Conservation (phyloP, 768 basidiomycete species). For the Mycena vulgaris region DNA sequence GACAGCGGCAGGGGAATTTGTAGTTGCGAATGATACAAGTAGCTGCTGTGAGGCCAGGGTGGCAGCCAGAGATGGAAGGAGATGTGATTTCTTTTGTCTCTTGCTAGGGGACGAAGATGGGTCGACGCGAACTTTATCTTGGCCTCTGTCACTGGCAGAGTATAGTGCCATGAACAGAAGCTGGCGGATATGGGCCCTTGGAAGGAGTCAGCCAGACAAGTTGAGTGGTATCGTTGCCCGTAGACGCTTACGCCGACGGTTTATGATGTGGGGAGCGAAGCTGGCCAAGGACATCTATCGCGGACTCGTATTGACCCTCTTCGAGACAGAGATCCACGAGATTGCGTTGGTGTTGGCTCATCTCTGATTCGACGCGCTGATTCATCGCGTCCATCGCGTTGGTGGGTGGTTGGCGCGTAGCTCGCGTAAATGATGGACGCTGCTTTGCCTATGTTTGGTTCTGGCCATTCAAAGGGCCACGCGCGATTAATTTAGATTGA, state of each 20-base stretch:
- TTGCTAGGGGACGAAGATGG: conserved; percentile 65
- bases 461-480: no score
- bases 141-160: conserved; percentile 54
- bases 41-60: conserved; percentile 67
- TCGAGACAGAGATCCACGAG: conserved; percentile 83
- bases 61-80: conserved; percentile 61
- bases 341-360: conserved; percentile 64
- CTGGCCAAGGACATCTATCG: conserved; percentile 73
- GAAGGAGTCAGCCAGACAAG: conserved; percentile 24
- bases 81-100: conserved; percentile 55
- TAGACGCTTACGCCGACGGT: conserved; percentile 68
- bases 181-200: conserved; percentile 76
- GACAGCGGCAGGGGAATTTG: conserved; percentile 69
- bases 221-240: conserved; percentile 2
- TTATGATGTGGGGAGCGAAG: conserved; percentile 70
- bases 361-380: conserved; percentile 55
- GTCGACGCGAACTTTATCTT: conserved; percentile 42
- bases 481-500: no score
- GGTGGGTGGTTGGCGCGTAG: not conserved
- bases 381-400: not conserved
- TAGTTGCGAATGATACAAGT: conserved; percentile 68
- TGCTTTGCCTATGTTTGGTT: no score
- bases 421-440: not conserved
- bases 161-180: conserved; percentile 81
- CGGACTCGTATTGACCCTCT: conserved; percentile 82